Conservation (phyloP, 2,329 filamentous ascomycete genomes). For the Neoarthrinium moseri region DNA sequence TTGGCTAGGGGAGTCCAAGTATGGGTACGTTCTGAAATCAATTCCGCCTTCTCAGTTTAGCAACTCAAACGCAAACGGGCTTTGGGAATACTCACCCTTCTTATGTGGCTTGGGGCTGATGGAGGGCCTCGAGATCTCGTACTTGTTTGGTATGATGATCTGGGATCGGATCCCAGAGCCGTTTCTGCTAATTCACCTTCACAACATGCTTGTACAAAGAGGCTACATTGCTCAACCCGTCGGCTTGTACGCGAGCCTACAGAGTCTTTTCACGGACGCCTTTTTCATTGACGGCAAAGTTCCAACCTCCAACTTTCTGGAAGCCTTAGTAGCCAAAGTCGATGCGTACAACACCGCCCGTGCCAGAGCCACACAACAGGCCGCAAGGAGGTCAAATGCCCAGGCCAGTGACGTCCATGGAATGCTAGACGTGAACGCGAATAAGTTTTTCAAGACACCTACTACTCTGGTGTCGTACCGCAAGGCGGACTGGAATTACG, state of each 20-base stretch:
- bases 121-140: constrained; percentile 41
- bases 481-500: constrained; percentile 31
- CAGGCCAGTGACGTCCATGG: neutral
- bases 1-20: neutral
- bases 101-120: constrained; percentile 44
- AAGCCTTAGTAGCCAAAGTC: neutral
- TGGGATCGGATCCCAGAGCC: constrained; percentile 40
- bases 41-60: constrained; percentile 43
- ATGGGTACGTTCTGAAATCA: neutral
- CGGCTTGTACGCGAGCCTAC: neutral
- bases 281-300: neutral
- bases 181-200: constrained; percentile 39
- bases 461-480: constrained; percentile 29
- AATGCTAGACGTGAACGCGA: constrained; percentile 7
- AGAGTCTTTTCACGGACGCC: neutral
- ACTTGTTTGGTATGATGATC: constrained; percentile 29
- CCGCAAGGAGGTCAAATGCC: neutral
- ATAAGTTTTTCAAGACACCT: constrained; percentile 31
- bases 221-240: neutral
- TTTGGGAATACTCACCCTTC: constrained; percentile 48
- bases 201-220: constrained; percentile 45
- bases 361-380: neutral
- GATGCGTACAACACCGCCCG: neutral
- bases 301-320: neutral
- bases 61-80: constrained; percentile 37